Evolutionary conservation across 192 early-diverging fungal genomes (phyloP), one percentile per base, ranked within the genome.

Genomic region (Backusella mclennaniae): DNA sequence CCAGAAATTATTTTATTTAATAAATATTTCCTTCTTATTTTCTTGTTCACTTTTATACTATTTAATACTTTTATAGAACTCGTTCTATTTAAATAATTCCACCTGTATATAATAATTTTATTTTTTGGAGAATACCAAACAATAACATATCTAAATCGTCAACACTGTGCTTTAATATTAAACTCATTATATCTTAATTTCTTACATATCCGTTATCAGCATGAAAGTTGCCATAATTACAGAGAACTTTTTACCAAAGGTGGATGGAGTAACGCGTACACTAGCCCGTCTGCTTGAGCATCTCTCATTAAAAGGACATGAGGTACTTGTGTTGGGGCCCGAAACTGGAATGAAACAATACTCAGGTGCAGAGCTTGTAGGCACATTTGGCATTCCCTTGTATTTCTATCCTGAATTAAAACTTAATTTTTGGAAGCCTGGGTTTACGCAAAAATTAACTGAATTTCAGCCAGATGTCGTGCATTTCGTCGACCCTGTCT

Each of bases 201-300:
- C 26, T 29, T 12, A 12, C 9, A 29, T 11, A 63, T 63, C 21
- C 12, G 12, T 63, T 63, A 29, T 14, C 56, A 63, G 56, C 56
- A 82, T 82, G 81, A 74, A 69, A 52, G 69, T 82, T 33, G 77
- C 77, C 42, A 74, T 82, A 41, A 76, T 79, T 41, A 82, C 81
- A 4, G 77, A 82, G 35, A 82, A 82, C 41, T 82, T 74, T 35
- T 59, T 78, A 12, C 80, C 80, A 46, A 82, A 82, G 56, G 77
- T 82, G 23, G 80, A 82, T 49, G 80, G 80, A 26, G 80, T 82
- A 14, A 82, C 80, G 23, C 71, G 80, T 15, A 82, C 80, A 29
- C 44, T 78, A 9, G 71, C 76, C 12, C 66, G 77, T 0, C 35
- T 82, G 21, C 69, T 82, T 0, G 77, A 82, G 49, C 80, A 82